Percentiles rank a stretch among this genome's conserved stretches.
phyloP scores from a whole-genome alignment of 805 yeast genomes.

The Candida methanosorbosa region DNA sequence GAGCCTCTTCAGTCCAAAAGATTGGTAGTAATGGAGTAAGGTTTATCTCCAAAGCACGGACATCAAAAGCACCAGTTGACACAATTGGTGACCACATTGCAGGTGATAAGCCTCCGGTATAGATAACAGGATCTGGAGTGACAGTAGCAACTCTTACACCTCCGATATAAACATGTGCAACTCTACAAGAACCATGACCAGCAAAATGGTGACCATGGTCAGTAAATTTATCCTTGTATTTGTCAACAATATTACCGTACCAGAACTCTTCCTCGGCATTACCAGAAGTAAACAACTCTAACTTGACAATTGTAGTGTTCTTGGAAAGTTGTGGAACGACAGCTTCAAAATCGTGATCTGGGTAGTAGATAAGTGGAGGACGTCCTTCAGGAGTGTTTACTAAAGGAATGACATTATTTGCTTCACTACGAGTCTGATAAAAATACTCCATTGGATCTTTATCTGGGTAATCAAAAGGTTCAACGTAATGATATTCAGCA shows the following conservation, averaged over 20 bases:
- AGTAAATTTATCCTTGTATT: conserved; percentile 30
- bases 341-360: conserved; percentile 28
- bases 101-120: conserved; percentile 78
- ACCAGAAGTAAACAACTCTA: conserved; percentile 62
- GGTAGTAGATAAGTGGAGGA: conserved; percentile 41
- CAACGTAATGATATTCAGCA: conserved; percentile 38
- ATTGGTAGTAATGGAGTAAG: conserved; percentile 60
- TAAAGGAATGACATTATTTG: conserved; percentile 32
- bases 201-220: conserved; percentile 29
- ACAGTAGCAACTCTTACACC: conserved; percentile 51
- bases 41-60: conserved; percentile 63
- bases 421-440: conserved; percentile 25
- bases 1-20: conserved; percentile 42
- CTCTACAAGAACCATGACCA: conserved; percentile 69
- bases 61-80: conserved; percentile 63
- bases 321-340: conserved; percentile 36
- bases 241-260: conserved; percentile 56
- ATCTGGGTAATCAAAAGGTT: conserved; percentile 4
- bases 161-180: conserved; percentile 52
- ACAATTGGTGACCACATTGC: conserved; percentile 77
- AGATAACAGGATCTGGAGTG: conserved; percentile 66
- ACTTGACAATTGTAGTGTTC: conserved; percentile 51
- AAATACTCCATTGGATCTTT: conserved; percentile 7
- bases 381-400: conserved; percentile 15
- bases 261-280: conserved; percentile 79